Conservation (phyloP, 495 filamentous ascomycete species). For the Penicillium angulare region DNA sequence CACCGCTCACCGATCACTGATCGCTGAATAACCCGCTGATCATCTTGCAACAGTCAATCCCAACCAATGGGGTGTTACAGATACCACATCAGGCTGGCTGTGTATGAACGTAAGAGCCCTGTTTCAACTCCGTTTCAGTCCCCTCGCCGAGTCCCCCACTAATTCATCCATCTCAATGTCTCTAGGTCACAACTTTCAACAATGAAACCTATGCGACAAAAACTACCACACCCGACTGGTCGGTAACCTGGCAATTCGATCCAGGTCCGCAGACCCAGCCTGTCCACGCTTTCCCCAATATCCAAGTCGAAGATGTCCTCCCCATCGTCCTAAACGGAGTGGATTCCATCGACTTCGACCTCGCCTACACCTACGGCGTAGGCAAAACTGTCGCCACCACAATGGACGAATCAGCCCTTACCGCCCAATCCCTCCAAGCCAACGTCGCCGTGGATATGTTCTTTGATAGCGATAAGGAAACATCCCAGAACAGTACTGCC, state of each 20-base stretch:
- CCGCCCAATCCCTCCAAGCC: slow-evolving; percentile 21
- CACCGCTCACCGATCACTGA: not conserved
- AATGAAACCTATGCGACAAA: slow-evolving; percentile 34
- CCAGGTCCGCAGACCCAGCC: slow-evolving; percentile 20
- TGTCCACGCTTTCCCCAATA: slow-evolving; percentile 41
- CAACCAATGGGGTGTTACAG: slow-evolving; percentile 31
- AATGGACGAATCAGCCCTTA: slow-evolving; percentile 6
- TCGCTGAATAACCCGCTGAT: slow-evolving; percentile 3
- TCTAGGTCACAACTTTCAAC: slow-evolving; percentile 32
- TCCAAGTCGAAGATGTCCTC: slow-evolving; percentile 23
- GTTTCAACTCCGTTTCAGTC: not conserved
- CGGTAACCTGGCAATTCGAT: slow-evolving; percentile 37
- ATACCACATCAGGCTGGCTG: slow-evolving; percentile 6
- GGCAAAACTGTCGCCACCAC: slow-evolving; percentile 22
- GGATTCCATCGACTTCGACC: slow-evolving; percentile 21
- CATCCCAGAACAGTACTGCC: slow-evolving; percentile 22
- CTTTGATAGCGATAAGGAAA: slow-evolving; percentile 32
- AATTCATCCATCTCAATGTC: not conserved
- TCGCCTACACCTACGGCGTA: slow-evolving; percentile 38
- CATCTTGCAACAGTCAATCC: slow-evolving; percentile 29
- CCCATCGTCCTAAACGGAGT: slow-evolving; percentile 23
- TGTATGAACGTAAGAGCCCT: slow-evolving; percentile 30
- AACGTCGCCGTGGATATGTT: slow-evolving; percentile 51
- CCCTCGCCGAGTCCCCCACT: not conserved
- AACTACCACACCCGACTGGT: slow-evolving; percentile 33